Conservation (phyloP, 805 yeast genomes). For the Yamadazyma insecticola region DNA sequence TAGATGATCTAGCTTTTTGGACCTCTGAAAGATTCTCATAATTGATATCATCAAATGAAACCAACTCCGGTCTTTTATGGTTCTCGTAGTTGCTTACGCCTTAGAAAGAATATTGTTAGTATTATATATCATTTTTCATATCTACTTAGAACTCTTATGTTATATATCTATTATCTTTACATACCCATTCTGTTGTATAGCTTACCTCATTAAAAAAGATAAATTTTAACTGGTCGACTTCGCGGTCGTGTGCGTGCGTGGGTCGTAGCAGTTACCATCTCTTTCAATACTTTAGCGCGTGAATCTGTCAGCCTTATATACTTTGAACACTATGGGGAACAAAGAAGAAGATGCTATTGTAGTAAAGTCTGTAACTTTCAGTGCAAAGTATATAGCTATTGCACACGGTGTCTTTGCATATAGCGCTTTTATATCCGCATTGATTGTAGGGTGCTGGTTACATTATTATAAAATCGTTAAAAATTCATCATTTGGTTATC, state of each 20-base stretch:
- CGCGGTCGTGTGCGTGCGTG: no score
- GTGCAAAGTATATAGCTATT: constrained; percentile 63
- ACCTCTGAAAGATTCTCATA: constrained; percentile 62
- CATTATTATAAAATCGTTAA: constrained; percentile 87
- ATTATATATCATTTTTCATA: no score
- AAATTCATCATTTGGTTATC: constrained; percentile 84
- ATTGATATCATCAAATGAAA: constrained; percentile 80
- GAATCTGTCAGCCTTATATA: no score
- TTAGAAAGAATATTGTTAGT: constrained; percentile 8
- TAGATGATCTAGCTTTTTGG: constrained; percentile 68
- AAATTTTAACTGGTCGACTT: constrained; percentile 10
- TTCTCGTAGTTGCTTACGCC: constrained; percentile 31
- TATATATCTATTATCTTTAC: constrained; percentile 3
- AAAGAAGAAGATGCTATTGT: no score
- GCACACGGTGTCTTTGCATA: constrained; percentile 72
- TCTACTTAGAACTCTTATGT: neutral
- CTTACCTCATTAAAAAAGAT: no score
- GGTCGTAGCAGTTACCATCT: no score
- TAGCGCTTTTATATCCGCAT: constrained; percentile 71
- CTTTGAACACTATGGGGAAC: no score
- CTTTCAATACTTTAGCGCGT: no score
- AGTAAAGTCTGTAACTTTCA: constrained; percentile 38
- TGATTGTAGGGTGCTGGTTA: constrained; percentile 65
- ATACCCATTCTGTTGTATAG: constrained; percentile 15
- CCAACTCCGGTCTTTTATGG: constrained; percentile 60